Evolutionary conservation across 305 asterid genomes (phyloP).

Genomic region (Solanum aculeatissimum): DNA sequence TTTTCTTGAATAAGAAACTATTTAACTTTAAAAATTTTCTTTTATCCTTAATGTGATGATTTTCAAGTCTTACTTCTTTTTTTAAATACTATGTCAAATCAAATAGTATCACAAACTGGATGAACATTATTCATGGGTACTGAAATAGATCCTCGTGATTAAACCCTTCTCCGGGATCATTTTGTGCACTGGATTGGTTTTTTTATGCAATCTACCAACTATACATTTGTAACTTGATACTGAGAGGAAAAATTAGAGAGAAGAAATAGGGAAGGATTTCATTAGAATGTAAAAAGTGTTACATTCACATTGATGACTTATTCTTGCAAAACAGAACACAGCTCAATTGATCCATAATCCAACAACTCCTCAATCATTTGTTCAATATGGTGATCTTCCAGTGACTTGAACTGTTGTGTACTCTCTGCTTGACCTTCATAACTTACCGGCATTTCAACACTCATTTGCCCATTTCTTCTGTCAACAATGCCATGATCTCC

Average conservation of each 20-base stretch:
- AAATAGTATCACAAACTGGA: too few species aligned
- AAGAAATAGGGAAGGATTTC: background rate
- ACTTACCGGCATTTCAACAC: background rate
- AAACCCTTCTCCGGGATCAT: background rate
- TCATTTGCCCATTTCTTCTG: background rate
- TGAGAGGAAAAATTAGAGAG: background rate
- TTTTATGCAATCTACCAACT: background rate
- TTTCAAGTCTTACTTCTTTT: too few species aligned
- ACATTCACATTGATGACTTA: constrained; percentile 8
- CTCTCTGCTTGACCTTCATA: constrained; percentile 4
- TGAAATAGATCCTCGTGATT: background rate
- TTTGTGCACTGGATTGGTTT: background rate
- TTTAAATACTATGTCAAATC: too few species aligned
- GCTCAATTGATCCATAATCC: constrained; percentile 56
- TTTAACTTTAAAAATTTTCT: too few species aligned
- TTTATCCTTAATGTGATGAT: too few species aligned
- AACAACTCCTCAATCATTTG: constrained; percentile 91
- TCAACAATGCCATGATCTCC: background rate
- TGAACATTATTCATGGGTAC: background rate
- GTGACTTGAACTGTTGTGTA: constrained; percentile 23
- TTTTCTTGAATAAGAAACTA: too few species aligned
- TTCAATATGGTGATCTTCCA: constrained; percentile 77
- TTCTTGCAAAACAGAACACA: constrained; percentile 31
- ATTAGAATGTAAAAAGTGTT: background rate
- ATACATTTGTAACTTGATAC: background rate